Percentiles rank a stretch among this genome's conserved stretches.
Evolutionary conservation across 2,329 filamentous ascomycete species (phyloP).

Genomic region (Pyricularia pennisetigena): DNA sequence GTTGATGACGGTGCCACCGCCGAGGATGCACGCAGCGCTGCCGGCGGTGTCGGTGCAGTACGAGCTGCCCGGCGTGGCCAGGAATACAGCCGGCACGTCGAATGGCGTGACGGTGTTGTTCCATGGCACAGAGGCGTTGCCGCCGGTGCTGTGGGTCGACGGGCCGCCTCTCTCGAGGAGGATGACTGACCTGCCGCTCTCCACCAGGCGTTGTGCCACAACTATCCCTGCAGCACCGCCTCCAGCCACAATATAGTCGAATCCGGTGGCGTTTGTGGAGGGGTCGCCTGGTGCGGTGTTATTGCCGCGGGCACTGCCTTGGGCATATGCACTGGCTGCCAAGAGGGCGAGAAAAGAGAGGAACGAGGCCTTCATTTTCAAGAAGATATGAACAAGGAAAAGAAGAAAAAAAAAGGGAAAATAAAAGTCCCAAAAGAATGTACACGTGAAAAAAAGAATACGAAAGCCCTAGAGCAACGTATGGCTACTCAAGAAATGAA

Average conservation of each 20-base stretch:
- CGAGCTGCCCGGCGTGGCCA: slow-evolving; percentile 15
- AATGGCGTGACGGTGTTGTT: slow-evolving; percentile 20
- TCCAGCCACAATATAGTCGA: slow-evolving; percentile 28
- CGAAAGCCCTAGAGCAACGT: neutral
- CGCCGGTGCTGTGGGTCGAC: slow-evolving; percentile 21
- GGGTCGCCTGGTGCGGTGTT: slow-evolving; percentile 11
- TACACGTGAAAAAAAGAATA: neutral
- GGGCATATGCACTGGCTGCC: neutral
- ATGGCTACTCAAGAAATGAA: neutral
- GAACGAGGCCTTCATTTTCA: neutral
- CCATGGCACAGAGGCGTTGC: slow-evolving; percentile 19
- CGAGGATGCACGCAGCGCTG: slow-evolving; percentile 25
- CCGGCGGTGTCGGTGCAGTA: slow-evolving; percentile 25
- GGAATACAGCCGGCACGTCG: slow-evolving; percentile 19
- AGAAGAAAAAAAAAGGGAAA: neutral
- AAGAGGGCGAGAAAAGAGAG: neutral
- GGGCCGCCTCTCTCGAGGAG: slow-evolving; percentile 27
- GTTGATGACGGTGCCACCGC: slow-evolving; percentile 24
- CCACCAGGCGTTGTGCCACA: slow-evolving; percentile 23
- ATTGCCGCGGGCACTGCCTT: slow-evolving; percentile 7
- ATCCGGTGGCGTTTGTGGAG: slow-evolving; percentile 20
- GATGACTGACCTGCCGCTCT: slow-evolving; percentile 24
- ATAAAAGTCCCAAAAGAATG: neutral
- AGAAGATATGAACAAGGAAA: neutral
- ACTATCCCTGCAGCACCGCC: slow-evolving; percentile 25